Evolutionary conservation across 106 monocot species (phyloP).

Genomic region (Apostasia ramifera): DNA sequence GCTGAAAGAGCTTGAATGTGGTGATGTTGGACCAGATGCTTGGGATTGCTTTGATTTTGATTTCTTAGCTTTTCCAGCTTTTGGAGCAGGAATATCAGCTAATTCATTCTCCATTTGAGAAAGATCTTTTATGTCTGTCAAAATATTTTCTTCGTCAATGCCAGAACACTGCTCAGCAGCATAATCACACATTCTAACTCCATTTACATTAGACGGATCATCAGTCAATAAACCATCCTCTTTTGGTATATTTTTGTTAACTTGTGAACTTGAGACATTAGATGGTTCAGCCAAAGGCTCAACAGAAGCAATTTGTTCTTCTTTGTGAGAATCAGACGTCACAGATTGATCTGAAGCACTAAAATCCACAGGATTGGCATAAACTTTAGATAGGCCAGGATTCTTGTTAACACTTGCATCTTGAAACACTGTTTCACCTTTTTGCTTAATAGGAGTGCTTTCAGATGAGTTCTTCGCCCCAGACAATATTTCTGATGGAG

Average conservation of each 20-base stretch:
- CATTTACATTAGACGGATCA: slow-evolving; percentile 26
- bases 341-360: slow-evolving; percentile 19
- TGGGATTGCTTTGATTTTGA: slow-evolving; percentile 47
- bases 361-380: slow-evolving; percentile 47
- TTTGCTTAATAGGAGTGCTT: slow-evolving; percentile 16
- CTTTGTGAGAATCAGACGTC: slow-evolving; percentile 36
- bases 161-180: slow-evolving; percentile 20
- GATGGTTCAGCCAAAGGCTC: slow-evolving; percentile 20
- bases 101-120: slow-evolving; percentile 32
- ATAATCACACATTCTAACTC: slow-evolving; percentile 23
- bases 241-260: slow-evolving; percentile 23
- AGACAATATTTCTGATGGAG: slow-evolving; percentile 79
- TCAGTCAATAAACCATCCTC: slow-evolving; percentile 4
- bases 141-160: slow-evolving; percentile 26
- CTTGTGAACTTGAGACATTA: slow-evolving; percentile 13
- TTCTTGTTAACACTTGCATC: slow-evolving; percentile 23
- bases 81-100: slow-evolving; percentile 10
- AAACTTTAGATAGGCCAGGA: slow-evolving; percentile 19
- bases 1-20: slow-evolving; percentile 47
- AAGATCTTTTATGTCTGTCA: slow-evolving; percentile 30
- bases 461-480: slow-evolving; percentile 49
- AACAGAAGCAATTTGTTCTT: slow-evolving; percentile 12
- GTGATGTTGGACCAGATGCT: slow-evolving; percentile 33
- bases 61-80: slow-evolving; percentile 46
- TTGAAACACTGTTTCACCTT: slow-evolving; percentile 24